Conservation (phyloP, 805 yeast genomes). For the Wickerhamomyces bovis region DNA sequence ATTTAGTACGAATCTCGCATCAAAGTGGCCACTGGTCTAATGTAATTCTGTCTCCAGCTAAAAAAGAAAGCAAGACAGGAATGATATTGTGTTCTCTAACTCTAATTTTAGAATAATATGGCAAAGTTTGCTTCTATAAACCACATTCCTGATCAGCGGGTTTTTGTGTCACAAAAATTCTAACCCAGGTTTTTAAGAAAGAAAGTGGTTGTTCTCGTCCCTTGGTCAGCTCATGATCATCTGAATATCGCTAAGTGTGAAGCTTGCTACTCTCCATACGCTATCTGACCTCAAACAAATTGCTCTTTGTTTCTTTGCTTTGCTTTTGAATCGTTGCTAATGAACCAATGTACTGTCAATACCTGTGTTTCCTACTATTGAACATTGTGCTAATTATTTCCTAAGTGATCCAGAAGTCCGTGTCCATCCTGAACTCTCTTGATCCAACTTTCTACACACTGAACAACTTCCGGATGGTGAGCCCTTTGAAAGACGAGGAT, state of each 20-base stretch:
- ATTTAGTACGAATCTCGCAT: no score
- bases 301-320: background rate
- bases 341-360: background rate
- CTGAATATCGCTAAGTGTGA: slow-evolving; percentile 33
- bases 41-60: no score
- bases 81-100: no score
- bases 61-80: no score
- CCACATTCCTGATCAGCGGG: no score
- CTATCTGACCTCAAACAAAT: background rate
- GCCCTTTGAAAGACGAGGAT: background rate
- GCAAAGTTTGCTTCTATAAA: no score
- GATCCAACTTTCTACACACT: background rate
- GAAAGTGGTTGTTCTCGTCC: no score
- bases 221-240: no score
- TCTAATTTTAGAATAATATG: no score
- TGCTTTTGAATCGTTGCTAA: background rate
- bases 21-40: no score
- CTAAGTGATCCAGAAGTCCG: background rate
- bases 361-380: background rate
- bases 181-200: no score
- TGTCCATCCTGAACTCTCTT: background rate
- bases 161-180: no score
- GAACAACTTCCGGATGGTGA: background rate
- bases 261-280: slow-evolving; percentile 22
- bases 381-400: background rate